Evolutionary conservation across 106 monocot species (phyloP), one percentile per base, ranked within the genome.

Genomic region (Xerophyta viscosa): DNA sequence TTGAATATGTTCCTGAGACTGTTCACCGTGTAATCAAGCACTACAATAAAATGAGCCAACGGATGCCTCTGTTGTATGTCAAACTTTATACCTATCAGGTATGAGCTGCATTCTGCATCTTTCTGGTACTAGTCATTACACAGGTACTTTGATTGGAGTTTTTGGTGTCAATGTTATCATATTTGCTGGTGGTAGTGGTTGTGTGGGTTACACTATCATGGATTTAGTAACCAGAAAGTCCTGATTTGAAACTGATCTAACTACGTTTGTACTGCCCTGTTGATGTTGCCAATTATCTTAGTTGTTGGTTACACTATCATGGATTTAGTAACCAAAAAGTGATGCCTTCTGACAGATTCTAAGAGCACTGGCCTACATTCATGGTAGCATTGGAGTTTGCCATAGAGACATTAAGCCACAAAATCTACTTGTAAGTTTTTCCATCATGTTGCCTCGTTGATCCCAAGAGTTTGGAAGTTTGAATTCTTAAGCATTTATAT

Each of bases 331-430:
- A 1, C 6, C 13, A 39, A 39, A 8, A 39, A 39, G 3, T 39
- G 15, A 39, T 7, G 39, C 6, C 6, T 52, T 20, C 39, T 27
- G 24, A 37, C 77, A 83, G 83, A 83, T 83, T 22, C 77, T 65
- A 31, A 74, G 83, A 67, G 83, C 83, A 45, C 37, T 83, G 63
- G 77, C 78, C 52, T 83, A 83, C 50, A 83, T 83, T 29, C 83
- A 83, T 60, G 70, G 70, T 29, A 66, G 50, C 62, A 83, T 83
- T 58, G 83, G 83, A 19, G 83, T 83, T 25, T 83, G 83, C 29
- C 83, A 83, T 60, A 78, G 83, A 41, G 83, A 83, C 44, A 83
- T 83, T 39, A 83, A 83, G 62, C 83, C 83, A 11, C 83, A 83
- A 51, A 83, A 83, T 46, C 83, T 83, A 60, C 56, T 83, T 77